phyloP scores from a whole-genome alignment of 108 stramenopile species.

The Bacterosira constricta region DNA sequence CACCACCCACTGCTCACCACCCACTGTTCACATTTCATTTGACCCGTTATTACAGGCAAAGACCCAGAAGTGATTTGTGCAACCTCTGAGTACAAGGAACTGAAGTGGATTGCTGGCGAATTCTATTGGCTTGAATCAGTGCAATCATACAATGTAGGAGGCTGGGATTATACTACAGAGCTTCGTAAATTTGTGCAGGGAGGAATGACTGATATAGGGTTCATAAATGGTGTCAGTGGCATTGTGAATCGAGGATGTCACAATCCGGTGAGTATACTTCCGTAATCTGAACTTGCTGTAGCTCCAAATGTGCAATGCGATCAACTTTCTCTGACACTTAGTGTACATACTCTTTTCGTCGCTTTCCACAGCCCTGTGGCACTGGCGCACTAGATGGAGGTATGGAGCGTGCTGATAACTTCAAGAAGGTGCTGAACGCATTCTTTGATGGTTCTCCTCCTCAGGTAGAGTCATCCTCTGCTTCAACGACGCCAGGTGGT shows the following conservation, averaged over 20 bases:
- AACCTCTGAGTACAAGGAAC: slow-evolving; percentile 23
- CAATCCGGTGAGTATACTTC: slow-evolving; percentile 6
- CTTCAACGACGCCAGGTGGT: background rate
- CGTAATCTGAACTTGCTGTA: too few species aligned
- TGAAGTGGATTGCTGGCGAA: slow-evolving; percentile 50
- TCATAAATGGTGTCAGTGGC: slow-evolving; percentile 29
- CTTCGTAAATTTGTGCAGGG: slow-evolving; percentile 32
- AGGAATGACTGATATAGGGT: slow-evolving; percentile 17
- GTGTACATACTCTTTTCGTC: background rate
- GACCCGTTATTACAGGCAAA: too few species aligned
- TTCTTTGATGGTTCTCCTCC: slow-evolving; percentile 25
- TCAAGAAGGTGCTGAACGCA: slow-evolving; percentile 37
- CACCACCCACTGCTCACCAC: too few species aligned
- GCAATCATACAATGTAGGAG: slow-evolving; percentile 33
- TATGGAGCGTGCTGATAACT: slow-evolving; percentile 28
- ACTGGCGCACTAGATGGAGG: slow-evolving; percentile 31
- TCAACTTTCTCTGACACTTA: background rate
- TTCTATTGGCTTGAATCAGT: slow-evolving; percentile 40
- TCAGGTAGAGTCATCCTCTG: background rate
- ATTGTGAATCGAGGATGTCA: slow-evolving; percentile 31
- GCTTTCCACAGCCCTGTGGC: slow-evolving; percentile 19
- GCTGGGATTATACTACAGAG: slow-evolving; percentile 31
- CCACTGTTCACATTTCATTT: too few species aligned
- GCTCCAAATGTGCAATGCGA: too few species aligned
- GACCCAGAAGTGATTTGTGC: slow-evolving; percentile 39